Conservation (phyloP, 2,329 filamentous ascomycete genomes). For the Alternaria triticimaculans region DNA sequence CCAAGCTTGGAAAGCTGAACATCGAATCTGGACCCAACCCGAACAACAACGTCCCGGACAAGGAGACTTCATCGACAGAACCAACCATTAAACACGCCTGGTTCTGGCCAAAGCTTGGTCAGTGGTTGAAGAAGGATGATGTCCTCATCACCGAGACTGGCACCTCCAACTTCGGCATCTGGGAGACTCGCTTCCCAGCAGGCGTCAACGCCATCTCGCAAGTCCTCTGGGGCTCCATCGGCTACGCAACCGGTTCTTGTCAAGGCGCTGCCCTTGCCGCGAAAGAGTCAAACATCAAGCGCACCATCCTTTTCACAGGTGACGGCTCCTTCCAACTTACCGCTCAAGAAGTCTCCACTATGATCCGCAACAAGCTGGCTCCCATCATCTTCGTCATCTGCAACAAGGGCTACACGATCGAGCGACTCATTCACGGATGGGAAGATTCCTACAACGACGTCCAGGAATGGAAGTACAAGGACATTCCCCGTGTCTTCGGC, state of each 20-base stretch:
- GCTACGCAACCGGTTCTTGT: constrained; percentile 67
- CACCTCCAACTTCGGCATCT: constrained; percentile 86
- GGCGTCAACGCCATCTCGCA: constrained; percentile 83
- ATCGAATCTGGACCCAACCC: constrained; percentile 61
- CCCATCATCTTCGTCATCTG: constrained; percentile 86
- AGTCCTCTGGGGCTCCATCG: constrained; percentile 74
- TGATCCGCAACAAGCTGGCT: constrained; percentile 76
- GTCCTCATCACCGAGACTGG: constrained; percentile 87
- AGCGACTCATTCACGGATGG: constrained; percentile 86
- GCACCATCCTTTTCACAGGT: constrained; percentile 86
- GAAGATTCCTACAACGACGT: constrained; percentile 83
- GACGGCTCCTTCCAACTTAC: constrained; percentile 89
- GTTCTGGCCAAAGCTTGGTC: constrained; percentile 78
- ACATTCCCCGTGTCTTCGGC: constrained; percentile 72
- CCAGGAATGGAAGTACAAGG: constrained; percentile 74
- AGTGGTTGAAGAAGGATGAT: constrained; percentile 75
- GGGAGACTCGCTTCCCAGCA: constrained; percentile 79
- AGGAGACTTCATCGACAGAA: constrained; percentile 38
- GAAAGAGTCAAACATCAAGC: constrained; percentile 65
- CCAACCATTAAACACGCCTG: constrained; percentile 70
- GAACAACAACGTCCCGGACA: constrained; percentile 57
- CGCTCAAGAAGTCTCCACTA: constrained; percentile 82
- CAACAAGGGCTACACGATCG: constrained; percentile 89
- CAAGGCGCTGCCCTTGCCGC: constrained; percentile 77
- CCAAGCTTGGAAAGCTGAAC: constrained; percentile 64